Evolutionary conservation across 2,329 filamentous ascomycete genomes (phyloP).

Genomic region (Aspergillus proliferans): DNA sequence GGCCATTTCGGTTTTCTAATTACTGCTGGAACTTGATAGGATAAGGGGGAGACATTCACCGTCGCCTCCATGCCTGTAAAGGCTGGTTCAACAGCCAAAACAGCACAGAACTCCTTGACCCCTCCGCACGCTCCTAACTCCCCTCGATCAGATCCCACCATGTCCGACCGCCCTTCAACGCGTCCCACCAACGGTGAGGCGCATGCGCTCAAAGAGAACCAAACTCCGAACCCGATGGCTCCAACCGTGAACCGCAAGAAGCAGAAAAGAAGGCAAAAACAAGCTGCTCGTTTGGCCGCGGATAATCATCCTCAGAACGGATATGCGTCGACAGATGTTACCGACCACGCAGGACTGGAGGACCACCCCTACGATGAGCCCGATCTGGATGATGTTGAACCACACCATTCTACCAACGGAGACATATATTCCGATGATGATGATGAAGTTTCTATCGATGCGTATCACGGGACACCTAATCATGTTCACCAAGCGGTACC

Average conservation of each 20-base stretch:
- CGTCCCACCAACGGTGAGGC: conserved; percentile 24
- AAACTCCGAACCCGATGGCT: conserved; percentile 22
- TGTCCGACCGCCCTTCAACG: conserved; percentile 25
- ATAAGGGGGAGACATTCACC: neutral
- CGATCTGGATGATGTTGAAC: conserved; percentile 29
- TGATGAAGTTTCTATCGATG: conserved; percentile 40
- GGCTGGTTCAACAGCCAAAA: neutral
- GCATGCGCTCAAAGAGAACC: conserved; percentile 13
- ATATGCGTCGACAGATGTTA: conserved; percentile 16
- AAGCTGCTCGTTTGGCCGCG: conserved; percentile 64
- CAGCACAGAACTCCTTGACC: conserved; percentile 10
- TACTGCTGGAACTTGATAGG: conserved; percentile 12
- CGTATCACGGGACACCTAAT: conserved; percentile 17
- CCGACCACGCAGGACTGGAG: conserved; percentile 26
- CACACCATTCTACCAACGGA: conserved; percentile 44
- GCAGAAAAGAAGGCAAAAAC: conserved; percentile 83
- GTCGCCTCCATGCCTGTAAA: neutral
- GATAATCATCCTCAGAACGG: conserved; percentile 39
- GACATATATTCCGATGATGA: conserved; percentile 54
- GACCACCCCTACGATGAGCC: conserved; percentile 24
- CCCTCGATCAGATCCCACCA: conserved; percentile 15
- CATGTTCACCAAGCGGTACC: conserved; percentile 13
- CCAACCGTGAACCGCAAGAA: conserved; percentile 80
- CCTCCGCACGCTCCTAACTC: conserved; percentile 15
- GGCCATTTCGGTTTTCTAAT: neutral